Percentiles rank a stretch among this genome's conserved stretches.
Evolutionary conservation across 2,329 filamentous ascomycete genomes (phyloP).

Genomic region (Colletotrichum gloeosporioides): DNA sequence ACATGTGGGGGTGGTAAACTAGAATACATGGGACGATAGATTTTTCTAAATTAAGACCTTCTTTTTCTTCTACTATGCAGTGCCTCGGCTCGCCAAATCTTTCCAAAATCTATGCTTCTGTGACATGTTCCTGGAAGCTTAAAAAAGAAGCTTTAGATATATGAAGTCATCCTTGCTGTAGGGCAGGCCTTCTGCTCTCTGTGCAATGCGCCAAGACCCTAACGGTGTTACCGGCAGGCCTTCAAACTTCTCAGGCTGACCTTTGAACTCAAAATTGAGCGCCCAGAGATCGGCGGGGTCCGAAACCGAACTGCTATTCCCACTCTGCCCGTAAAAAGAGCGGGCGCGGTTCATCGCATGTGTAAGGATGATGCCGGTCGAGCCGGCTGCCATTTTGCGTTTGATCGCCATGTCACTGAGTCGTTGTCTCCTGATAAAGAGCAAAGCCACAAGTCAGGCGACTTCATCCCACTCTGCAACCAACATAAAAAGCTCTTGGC

Average conservation of each 20-base stretch:
- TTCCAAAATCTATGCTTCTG: neutral
- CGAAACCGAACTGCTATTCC: neutral
- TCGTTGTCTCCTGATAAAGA: neutral
- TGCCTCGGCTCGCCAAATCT: neutral
- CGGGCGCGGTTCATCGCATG: neutral
- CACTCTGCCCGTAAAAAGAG: fast-evolving
- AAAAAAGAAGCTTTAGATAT: neutral
- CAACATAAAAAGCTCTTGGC: neutral
- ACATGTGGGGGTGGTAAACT: neutral
- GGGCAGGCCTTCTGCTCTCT: neutral
- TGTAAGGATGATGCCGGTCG: neutral
- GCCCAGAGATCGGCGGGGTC: neutral
- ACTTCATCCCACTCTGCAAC: neutral
- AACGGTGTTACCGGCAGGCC: neutral
- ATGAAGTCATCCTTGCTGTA: neutral
- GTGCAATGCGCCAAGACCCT: neutral
- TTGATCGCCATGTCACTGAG: neutral
- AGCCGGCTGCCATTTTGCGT: neutral
- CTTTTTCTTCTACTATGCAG: neutral
- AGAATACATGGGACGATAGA: neutral
- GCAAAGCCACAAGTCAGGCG: neutral
- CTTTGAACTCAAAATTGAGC: neutral
- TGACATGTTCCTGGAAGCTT: neutral
- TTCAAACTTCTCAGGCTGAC: neutral
- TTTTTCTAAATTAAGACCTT: neutral